These are phyloP conservation scores for Achlya hypogyna DNA, from an alignment of 352 stramenopile species.

Conservation along the genomic window DNA sequence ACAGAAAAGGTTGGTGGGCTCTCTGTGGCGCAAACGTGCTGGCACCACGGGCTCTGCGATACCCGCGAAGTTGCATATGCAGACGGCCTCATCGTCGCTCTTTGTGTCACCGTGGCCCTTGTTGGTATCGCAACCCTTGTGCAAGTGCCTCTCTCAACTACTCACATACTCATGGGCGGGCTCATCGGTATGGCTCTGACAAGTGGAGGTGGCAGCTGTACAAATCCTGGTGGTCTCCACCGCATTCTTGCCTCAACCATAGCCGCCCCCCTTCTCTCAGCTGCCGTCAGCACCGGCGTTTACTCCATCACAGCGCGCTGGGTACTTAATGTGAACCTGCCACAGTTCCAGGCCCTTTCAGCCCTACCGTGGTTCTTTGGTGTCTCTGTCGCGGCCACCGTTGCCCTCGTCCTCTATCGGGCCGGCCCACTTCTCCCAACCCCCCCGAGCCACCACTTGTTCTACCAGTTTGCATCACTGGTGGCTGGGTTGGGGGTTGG, in stretches of 20 bases:
- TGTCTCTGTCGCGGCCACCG: not conserved
- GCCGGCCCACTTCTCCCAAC: not conserved
- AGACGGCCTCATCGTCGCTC: not conserved
- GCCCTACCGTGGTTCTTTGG: not conserved
- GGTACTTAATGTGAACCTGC: not conserved
- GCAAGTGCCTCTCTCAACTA: not conserved
- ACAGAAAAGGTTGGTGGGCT: not conserved
- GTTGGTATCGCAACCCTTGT: not conserved
- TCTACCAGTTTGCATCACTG: not conserved
- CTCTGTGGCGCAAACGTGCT: not conserved
- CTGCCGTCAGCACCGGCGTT: not conserved
- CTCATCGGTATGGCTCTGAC: not conserved
- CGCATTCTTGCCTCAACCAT: not conserved
- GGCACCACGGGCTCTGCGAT: not conserved
- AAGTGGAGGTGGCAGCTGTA: not conserved
- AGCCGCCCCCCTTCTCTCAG: not conserved
- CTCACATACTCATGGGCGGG: not conserved
- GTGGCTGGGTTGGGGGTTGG: not conserved
- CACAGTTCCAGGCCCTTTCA: not conserved
- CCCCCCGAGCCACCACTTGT: not conserved
- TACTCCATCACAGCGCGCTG: not conserved
- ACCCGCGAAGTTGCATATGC: too few species aligned
- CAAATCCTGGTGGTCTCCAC: not conserved
- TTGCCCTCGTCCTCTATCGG: not conserved
- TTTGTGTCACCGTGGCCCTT: not conserved